Percentiles rank a stretch among this genome's conserved stretches.
These are phyloP conservation scores for Alternaria solani DNA, from an alignment of 2,329 filamentous ascomycete species.

Conservation along the genomic window DNA sequence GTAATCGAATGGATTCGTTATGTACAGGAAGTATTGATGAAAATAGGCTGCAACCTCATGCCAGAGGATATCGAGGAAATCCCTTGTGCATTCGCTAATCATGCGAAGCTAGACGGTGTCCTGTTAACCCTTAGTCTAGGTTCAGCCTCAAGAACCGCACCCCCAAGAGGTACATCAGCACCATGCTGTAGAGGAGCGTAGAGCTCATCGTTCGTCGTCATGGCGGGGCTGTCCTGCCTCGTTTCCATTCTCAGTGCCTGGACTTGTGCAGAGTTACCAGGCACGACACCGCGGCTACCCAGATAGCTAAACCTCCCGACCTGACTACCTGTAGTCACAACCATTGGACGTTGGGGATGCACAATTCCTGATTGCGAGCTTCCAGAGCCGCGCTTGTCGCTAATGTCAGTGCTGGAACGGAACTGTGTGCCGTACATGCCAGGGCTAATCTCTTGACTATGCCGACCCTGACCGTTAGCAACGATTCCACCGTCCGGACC, in stretches of 20 bases:
- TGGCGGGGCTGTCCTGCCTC: conserved; percentile 21
- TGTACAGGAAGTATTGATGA: background rate
- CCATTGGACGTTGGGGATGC: conserved; percentile 16
- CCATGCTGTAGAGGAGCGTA: conserved; percentile 23
- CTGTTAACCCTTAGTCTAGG: conserved; percentile 16
- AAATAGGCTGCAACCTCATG: background rate
- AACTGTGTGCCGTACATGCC: conserved; percentile 22
- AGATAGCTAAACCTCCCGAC: conserved; percentile 25
- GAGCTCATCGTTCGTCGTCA: conserved; percentile 25
- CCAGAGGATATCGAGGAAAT: background rate
- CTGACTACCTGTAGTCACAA: conserved; percentile 19
- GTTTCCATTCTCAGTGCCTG: conserved; percentile 12
- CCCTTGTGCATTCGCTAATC: background rate
- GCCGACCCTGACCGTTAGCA: conserved; percentile 21
- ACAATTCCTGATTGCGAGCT: conserved; percentile 7
- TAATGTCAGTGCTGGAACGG: conserved; percentile 3
- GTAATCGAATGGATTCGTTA: background rate
- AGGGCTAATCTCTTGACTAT: conserved; percentile 2
- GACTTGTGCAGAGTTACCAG: conserved; percentile 9
- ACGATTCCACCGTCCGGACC: conserved; percentile 16
- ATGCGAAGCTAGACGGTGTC: conserved; percentile 23
- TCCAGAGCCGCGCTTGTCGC: conserved; percentile 18
- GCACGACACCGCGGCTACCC: conserved; percentile 18
- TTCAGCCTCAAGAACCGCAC: conserved; percentile 18
- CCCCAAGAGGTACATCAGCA: conserved; percentile 23